Base-by-base conservation (phyloP, 2,329 filamentous ascomycete genomes). In the Trichoderma atroviride region DNA sequence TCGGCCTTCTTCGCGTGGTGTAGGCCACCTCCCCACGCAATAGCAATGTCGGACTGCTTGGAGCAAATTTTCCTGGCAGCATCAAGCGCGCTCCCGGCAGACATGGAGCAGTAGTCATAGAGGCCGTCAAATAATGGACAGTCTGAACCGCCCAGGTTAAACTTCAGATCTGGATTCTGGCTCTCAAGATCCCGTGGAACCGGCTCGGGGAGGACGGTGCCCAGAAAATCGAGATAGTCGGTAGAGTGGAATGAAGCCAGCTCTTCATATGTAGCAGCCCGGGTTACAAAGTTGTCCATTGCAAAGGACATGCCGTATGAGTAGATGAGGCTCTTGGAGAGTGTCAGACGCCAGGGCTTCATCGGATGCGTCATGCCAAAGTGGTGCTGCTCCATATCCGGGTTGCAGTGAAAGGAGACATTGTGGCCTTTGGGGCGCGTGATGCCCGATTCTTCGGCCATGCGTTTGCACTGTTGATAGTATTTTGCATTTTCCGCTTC, bases 331-430 rank as follows among this genome's bases (percentile, higher is more conserved):
- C 96, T 93, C 80, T 99, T 98, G 69, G 96, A 96, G 68, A 99
- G 86, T 19, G 94, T 97, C 72, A 99, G 84, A 43, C 96, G 92
- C 95, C 96, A 98, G 70, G 96, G 96, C 80, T 99, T 99, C 96
- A 99, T 99, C 24, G 96, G 96, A 83, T 99, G 96, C 11, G 93
- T 94, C 81, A 93, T 91, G 73, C 96, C 96, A 79, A 99, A 99
- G 80, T 99, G 96, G 81, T 98, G 95, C 78, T 92, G 92, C 82
- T 99, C 96, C 78, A 98, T 96, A 70, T 93, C 90, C 1, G 94
- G 92, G 76, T 97, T 97, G 82, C 94, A 93, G 79, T 99, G 96
- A 81, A 94, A 98, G 11, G 95, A 97, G 58, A 99, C 95, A 37
- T 87, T 94, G 81, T 96, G 94, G 74, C 94, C 94, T 77, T 91